Conservation (phyloP, 768 basidiomycete genomes). For the Tephrocybe rancida region DNA sequence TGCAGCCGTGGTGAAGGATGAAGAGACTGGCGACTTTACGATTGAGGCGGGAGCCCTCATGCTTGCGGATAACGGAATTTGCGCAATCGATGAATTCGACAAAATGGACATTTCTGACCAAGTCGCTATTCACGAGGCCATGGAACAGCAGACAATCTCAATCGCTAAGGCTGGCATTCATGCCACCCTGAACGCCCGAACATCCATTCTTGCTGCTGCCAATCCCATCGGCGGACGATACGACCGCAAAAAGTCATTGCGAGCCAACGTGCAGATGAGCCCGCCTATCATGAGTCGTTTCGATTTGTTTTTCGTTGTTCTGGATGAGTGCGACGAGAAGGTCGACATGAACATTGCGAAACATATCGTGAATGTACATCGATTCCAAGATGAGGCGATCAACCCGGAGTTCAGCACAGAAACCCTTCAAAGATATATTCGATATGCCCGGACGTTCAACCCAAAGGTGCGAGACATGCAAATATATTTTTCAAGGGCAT, state of each 20-base stretch:
- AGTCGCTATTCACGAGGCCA: conserved; percentile 99
- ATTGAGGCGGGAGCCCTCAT: conserved; percentile 99
- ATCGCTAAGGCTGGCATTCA: conserved; percentile 99
- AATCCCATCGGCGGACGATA: conserved; percentile 98
- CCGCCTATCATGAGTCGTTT: conserved; percentile 99
- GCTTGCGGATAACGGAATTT: conserved; percentile 99
- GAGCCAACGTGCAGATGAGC: conserved; percentile 96
- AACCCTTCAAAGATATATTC: conserved; percentile 93
- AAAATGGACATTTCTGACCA: conserved; percentile 99
- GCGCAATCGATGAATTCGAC: conserved; percentile 99
- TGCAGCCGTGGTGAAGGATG: conserved; percentile 97
- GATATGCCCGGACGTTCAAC: conserved; percentile 96
- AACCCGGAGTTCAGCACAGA: conserved; percentile 97
- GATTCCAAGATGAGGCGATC: conserved; percentile 93
- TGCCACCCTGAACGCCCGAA: conserved; percentile 96
- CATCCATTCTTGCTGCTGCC: conserved; percentile 96
- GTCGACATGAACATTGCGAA: conserved; percentile 92
- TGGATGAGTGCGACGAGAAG: conserved; percentile 95
- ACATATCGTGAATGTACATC: conserved; percentile 97
- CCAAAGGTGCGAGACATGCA: conserved; percentile 70
- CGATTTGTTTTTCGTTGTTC: conserved; percentile 96
- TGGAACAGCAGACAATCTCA: conserved; percentile 99
- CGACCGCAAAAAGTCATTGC: conserved; percentile 88
- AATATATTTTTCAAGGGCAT: not conserved
- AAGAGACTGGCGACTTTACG: conserved; percentile 98